Conservation (phyloP, 257 asterid genomes). For the Marsdenia floribunda region DNA sequence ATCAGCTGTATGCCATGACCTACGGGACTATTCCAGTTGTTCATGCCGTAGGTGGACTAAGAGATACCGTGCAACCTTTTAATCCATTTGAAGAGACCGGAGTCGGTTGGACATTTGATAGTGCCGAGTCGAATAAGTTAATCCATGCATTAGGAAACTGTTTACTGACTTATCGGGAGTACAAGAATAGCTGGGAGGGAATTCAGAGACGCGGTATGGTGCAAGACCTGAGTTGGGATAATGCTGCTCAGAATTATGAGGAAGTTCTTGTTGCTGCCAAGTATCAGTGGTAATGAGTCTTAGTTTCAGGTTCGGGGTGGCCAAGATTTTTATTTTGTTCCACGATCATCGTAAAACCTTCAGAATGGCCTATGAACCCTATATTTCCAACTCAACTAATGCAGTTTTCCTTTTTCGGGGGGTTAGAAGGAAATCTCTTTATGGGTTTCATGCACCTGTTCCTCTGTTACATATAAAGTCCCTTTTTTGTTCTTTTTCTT, state of each 20-base stretch:
- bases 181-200: constrained; percentile 84
- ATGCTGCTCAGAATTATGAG: constrained; percentile 79
- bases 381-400: not conserved
- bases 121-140: constrained; percentile 53
- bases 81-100: constrained; percentile 82
- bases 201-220: constrained; percentile 80
- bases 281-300: constrained; percentile 64
- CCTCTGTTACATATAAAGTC: not conserved
- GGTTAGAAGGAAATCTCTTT: not conserved
- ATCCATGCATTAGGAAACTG: constrained; percentile 76
- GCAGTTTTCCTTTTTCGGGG: not conserved
- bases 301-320: not conserved
- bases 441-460: too few relatives aligned
- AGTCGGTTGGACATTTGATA: constrained; percentile 77
- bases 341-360: not conserved
- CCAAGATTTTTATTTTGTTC: not conserved
- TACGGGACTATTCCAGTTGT: constrained; percentile 93
- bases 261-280: constrained; percentile 86
- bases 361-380: not conserved
- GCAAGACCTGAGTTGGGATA: constrained; percentile 88
- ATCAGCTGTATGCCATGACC: constrained; percentile 90
- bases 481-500: not conserved
- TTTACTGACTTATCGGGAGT: constrained; percentile 63
- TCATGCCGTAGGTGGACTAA: constrained; percentile 89
- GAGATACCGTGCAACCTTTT: constrained; percentile 84